Conservation (phyloP, 2,329 filamentous ascomycete genomes). For the Cordyceps cateniannulata region DNA sequence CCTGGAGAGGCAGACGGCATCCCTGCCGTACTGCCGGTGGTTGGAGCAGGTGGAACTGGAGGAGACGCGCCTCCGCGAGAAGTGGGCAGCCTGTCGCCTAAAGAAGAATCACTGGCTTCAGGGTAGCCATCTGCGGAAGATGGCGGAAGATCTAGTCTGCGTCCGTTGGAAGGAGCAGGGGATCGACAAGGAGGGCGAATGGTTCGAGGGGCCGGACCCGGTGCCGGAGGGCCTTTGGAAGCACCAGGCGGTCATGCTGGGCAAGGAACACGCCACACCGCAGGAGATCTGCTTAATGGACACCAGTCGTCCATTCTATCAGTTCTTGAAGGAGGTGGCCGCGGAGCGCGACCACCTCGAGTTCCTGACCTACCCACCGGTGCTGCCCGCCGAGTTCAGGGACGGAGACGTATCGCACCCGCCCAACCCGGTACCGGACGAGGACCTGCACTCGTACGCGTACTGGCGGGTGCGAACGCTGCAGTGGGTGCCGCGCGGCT, state of each 20-base stretch:
- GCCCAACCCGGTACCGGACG: too few relatives aligned
- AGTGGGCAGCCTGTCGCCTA: not conserved
- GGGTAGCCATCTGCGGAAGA: not conserved
- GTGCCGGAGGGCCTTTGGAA: not conserved
- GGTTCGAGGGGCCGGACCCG: not conserved
- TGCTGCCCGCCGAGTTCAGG: not conserved
- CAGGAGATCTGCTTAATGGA: not conserved
- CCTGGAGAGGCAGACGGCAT: not conserved
- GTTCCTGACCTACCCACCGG: not conserved
- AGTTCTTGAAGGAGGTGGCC: slow-evolving; percentile 2
- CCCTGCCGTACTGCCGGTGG: not conserved
- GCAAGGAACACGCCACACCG: not conserved
- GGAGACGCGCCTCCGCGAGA: not conserved
- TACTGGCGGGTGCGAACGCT: not conserved
- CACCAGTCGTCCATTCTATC: not conserved
- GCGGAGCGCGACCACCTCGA: not conserved
- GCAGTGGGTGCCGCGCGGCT: not conserved
- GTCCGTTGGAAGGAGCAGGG: not conserved
- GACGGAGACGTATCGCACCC: too few relatives aligned
- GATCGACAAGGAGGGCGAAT: not conserved
- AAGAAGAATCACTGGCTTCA: not conserved
- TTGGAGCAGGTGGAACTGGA: not conserved
- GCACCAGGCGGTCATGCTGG: not conserved
- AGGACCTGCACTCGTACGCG: not conserved
- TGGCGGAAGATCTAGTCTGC: not conserved